phyloP scores from a whole-genome alignment of 2,329 filamentous ascomycete species.

The Calonectria crousiana region DNA sequence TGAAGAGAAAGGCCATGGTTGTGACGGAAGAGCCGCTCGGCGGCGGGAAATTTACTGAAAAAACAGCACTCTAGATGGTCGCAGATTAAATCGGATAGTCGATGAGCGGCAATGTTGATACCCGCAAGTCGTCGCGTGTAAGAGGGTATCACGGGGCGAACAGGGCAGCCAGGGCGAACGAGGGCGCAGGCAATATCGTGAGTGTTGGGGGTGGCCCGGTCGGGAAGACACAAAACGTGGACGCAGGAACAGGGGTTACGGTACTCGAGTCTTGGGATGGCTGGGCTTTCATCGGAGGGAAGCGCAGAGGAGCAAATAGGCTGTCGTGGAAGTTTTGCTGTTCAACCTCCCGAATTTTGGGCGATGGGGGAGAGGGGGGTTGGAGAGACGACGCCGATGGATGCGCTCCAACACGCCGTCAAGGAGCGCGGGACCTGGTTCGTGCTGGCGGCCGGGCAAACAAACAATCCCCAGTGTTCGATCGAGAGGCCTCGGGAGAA shows the following conservation, averaged over 20 bases:
- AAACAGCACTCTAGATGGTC: constrained; percentile 32
- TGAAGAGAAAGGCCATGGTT: constrained; percentile 85
- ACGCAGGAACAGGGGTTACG: constrained; percentile 48
- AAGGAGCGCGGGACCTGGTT: constrained; percentile 32
- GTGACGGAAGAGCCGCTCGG: constrained; percentile 52
- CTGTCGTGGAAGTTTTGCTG: constrained; percentile 44
- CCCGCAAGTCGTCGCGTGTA: constrained; percentile 37
- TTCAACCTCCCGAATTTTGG: constrained; percentile 53
- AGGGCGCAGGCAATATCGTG: not conserved
- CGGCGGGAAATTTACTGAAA: constrained; percentile 43
- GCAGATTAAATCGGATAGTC: constrained; percentile 22
- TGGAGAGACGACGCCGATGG: constrained; percentile 34
- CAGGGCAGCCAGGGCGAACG: constrained; percentile 23
- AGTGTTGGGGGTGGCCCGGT: constrained; percentile 25
- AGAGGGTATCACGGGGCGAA: constrained; percentile 32
- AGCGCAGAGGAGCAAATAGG: constrained; percentile 41
- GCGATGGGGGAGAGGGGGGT: constrained; percentile 37
- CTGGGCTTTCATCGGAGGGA: constrained; percentile 57
- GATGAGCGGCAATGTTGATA: constrained; percentile 14
- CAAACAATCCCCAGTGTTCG: constrained; percentile 20
- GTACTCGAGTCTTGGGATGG: constrained; percentile 56
- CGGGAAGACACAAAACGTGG: constrained; percentile 39
- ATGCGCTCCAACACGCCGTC: constrained; percentile 38
- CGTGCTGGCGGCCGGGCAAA: constrained; percentile 34
- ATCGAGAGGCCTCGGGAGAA: constrained; percentile 19